Percentiles rank a stretch among this genome's conserved stretches.
Evolutionary conservation across 2,329 filamentous ascomycete species (phyloP).

Genomic region (Paraphoma sp.): DNA sequence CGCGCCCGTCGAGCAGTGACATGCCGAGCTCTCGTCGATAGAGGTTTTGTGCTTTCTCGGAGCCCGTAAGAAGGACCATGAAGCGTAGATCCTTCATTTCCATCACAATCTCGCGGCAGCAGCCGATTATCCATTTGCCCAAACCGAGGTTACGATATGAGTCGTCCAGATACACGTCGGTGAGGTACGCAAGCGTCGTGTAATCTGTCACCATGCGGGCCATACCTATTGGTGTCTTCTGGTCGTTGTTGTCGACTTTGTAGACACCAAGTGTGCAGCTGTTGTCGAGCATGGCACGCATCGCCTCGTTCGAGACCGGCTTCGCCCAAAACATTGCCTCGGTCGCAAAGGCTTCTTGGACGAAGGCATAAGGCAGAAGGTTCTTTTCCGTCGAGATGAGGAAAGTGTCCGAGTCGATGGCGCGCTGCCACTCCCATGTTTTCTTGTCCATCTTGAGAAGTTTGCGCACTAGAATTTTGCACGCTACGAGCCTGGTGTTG

Average conservation of each 20-base stretch:
- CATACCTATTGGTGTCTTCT: conserved; percentile 60
- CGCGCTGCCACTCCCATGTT: conserved; percentile 32
- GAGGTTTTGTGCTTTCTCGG: conserved; percentile 29
- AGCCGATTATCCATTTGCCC: conserved; percentile 69
- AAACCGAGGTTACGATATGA: conserved; percentile 68
- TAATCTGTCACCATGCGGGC: conserved; percentile 73
- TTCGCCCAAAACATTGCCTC: conserved; percentile 42
- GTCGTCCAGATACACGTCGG: conserved; percentile 70
- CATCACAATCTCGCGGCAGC: conserved; percentile 64
- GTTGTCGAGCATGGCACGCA: conserved; percentile 38
- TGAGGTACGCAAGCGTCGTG: conserved; percentile 71
- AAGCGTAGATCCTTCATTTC: conserved; percentile 65
- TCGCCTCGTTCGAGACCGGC: conserved; percentile 21
- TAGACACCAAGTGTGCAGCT: conserved; percentile 44
- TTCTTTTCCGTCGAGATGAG: conserved; percentile 35
- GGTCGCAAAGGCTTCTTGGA: conserved; percentile 36
- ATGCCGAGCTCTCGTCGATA: conserved; percentile 39
- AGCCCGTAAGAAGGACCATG: conserved; percentile 35
- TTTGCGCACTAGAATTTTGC: too few species aligned
- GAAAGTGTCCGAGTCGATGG: conserved; percentile 22
- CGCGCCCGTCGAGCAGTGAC: conserved; percentile 24
- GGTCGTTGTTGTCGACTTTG: conserved; percentile 6
- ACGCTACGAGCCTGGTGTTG: too few species aligned
- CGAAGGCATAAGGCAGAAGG: conserved; percentile 37
- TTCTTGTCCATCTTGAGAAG: conserved; percentile 23